Percentiles rank a stretch among this genome's conserved stretches.
phyloP scores from a whole-genome alignment of 2,329 filamentous ascomycete species.

The Pseudogymnoascus sp. region DNA sequence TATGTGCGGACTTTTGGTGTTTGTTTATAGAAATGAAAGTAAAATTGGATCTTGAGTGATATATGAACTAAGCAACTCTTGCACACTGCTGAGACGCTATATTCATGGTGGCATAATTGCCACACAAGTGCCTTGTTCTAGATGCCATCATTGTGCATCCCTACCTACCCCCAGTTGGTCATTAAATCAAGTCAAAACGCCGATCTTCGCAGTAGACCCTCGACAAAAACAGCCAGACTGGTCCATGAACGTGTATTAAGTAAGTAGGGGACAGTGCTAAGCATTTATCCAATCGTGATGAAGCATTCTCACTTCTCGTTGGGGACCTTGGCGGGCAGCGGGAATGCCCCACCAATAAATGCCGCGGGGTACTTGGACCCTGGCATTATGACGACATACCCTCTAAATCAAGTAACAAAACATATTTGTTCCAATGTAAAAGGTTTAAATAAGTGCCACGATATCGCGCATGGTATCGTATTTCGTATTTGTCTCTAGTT shows the following conservation, averaged over 20 bases:
- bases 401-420: neutral
- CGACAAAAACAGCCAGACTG: neutral
- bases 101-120: neutral
- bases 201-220: neutral
- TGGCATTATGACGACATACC: neutral
- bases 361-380: slow-evolving; percentile 1
- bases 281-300: neutral
- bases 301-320: neutral
- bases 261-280: neutral
- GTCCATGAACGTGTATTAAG: neutral
- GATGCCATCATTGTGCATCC: slow-evolving; percentile 5
- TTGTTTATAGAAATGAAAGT: neutral
- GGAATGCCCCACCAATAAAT: neutral
- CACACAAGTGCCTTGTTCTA: neutral
- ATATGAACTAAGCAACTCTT: neutral
- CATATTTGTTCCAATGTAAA: neutral
- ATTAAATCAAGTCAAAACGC: neutral
- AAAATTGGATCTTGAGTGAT: neutral
- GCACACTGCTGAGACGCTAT: neutral
- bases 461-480: neutral
- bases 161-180: neutral
- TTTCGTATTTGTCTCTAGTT: neutral
- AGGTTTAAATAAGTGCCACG: neutral
- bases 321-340: neutral
- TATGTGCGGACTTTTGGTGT: neutral